Evolutionary conservation across 352 stramenopile genomes (phyloP), one percentile per base, ranked within the genome.

Genomic region (Pythium plurisporium): DNA sequence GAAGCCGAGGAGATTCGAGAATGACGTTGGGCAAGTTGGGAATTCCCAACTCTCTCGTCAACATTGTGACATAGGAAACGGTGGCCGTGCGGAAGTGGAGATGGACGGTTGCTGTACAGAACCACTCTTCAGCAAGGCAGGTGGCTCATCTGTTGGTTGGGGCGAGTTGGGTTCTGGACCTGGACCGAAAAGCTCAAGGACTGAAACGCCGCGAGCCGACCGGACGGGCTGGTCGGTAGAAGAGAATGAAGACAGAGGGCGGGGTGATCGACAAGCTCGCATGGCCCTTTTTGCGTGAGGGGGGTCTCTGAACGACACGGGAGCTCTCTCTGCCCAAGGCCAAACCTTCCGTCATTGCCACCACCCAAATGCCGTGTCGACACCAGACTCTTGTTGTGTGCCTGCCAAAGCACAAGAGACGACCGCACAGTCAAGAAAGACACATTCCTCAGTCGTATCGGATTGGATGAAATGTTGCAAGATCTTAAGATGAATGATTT

Each of bases 1-100:
- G n/a, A n/a, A n/a, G n/a, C n/a, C n/a, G 12, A n/a, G 50, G 23
- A 17, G 30, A 67, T 73, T 65, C 46, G 49, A 61, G 62, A 73
- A 73, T 73, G 65, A 50, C 11, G 19, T 8, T 37, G 8, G 31
- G 36, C 8, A 37, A 37, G 31, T 37, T 37, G 38, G 42, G 26
- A 25, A 29, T 27, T 27, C 5, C 17, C 17, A 26, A 19, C 33
- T 10, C 33, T 15, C 10, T 15, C 15, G 33, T 38, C 15, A 15
- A 15, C 33, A 23, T 64, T 57, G 55, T 45, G 26, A 45, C 44
- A 55, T 27, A 49, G 41, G 58, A 65, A 59, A 62, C 55, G 45
- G 9, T 55, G 47, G 19, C 15, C 10, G 40, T 8, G 29, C 19
- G 40, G 23, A 22, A 33, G 45, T 10, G 45, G 34, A 25, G 45